Percentiles rank a stretch among this genome's conserved stretches.
These are phyloP conservation scores for Backusella macrospora DNA, from an alignment of 192 early-diverging fungal species.

Conservation along the genomic window DNA sequence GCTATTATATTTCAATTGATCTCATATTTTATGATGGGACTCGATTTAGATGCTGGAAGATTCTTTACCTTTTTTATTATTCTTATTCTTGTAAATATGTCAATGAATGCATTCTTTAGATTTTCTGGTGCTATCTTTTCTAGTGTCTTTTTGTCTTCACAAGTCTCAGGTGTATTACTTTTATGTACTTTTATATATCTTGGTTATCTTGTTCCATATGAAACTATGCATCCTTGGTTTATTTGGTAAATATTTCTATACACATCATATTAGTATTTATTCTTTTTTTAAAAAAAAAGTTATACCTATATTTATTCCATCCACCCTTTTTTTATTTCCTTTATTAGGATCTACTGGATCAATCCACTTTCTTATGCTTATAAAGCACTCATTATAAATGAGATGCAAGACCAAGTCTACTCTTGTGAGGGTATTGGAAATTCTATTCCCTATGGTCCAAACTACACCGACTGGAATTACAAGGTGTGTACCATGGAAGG, in stretches of 20 bases:
- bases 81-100: conserved; percentile 56
- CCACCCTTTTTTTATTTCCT: no score
- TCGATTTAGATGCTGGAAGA: conserved; percentile 50
- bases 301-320: no score
- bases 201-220: conserved; percentile 62
- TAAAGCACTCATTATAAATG: conserved; percentile 69
- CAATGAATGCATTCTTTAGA: conserved; percentile 62
- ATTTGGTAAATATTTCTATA: conserved; percentile 44
- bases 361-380: conserved; percentile 72
- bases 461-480: conserved; percentile 42
- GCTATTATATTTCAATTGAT: conserved; percentile 57
- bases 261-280: no score
- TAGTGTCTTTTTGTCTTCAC: conserved; percentile 55
- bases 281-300: neutral
- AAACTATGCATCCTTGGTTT: conserved; percentile 66
- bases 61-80: conserved; percentile 63
- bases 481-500: conserved; percentile 68
- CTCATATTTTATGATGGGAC: conserved; percentile 67
- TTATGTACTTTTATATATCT: conserved; percentile 56
- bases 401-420: conserved; percentile 51
- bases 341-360: conserved; percentile 59
- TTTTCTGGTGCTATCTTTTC: conserved; percentile 53
- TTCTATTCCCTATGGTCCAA: conserved; percentile 32
- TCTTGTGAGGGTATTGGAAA: conserved; percentile 39
- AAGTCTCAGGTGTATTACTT: conserved; percentile 55